Evolutionary conservation across 2,329 filamentous ascomycete species (phyloP).

Genomic region (Ophiocordyceps sinensis): DNA sequence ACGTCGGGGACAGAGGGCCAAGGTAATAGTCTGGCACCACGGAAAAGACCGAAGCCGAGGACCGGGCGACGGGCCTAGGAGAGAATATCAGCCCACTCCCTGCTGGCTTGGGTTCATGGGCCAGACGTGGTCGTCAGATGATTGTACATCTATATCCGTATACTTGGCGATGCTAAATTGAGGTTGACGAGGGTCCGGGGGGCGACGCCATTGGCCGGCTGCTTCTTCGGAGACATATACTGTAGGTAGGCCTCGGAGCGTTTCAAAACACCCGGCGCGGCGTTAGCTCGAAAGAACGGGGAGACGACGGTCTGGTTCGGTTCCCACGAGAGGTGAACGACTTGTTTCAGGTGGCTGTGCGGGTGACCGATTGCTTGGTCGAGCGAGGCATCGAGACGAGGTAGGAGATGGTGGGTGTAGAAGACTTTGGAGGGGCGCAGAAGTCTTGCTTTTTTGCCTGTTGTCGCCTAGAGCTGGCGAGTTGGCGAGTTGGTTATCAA

Average conservation of each 20-base stretch:
- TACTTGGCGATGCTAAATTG: background rate
- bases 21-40: background rate
- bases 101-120: background rate
- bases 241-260: background rate
- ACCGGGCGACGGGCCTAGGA: background rate
- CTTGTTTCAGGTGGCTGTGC: no score
- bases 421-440: no score
- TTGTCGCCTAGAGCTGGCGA: no score
- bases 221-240: background rate
- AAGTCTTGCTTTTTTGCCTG: no score
- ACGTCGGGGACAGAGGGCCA: background rate
- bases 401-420: no score
- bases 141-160: no score
- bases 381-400: no score
- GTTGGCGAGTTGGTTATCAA: no score
- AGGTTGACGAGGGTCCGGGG: background rate
- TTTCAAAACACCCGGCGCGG: constrained; percentile 1
- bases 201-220: background rate
- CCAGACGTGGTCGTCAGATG: background rate
- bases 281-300: background rate
- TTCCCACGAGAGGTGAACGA: no score
- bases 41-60: background rate
- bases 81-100: background rate
- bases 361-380: no score
- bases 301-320: no score